These are phyloP conservation scores for Populus trichocarpa DNA, from an alignment of 441 rosid genomes.

Conservation along the genomic window DNA sequence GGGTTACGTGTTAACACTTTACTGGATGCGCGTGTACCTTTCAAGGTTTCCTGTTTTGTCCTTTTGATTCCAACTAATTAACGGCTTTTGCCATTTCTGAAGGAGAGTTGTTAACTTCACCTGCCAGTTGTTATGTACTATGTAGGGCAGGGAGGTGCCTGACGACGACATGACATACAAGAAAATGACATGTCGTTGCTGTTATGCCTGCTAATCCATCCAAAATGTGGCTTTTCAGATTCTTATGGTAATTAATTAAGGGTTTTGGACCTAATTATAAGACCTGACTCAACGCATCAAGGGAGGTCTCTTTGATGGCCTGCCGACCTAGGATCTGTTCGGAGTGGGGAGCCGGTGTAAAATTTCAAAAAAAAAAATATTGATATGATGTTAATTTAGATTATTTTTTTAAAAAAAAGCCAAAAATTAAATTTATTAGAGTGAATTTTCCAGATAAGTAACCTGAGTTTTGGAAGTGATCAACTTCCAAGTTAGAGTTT, in stretches of 20 bases:
- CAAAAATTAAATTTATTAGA: no score
- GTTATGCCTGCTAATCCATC: neutral
- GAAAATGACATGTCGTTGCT: neutral
- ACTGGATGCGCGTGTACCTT: slow-evolving; percentile 16
- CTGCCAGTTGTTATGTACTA: neutral
- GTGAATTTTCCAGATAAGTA: no score
- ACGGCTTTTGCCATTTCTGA: slow-evolving; percentile 18
- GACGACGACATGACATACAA: neutral
- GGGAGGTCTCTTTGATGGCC: no score
- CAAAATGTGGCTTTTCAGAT: neutral
- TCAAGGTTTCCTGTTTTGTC: slow-evolving; percentile 14
- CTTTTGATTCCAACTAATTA: neutral
- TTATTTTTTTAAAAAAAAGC: no score
- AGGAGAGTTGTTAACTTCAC: slow-evolving; percentile 2
- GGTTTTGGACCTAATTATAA: neutral
- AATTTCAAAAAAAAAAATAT: no score
- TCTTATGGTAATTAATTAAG: neutral
- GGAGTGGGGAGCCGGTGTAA: no score
- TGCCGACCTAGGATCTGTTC: no score
- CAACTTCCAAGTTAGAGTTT: no score
- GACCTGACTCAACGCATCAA: neutral
- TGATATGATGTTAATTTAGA: no score
- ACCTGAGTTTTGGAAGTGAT: no score
- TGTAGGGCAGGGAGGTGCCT: neutral
- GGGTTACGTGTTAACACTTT: slow-evolving; percentile 22